A percentile compares a stretch with the other conserved stretches of the same genome.
phyloP scores from a whole-genome alignment of 1,284 basidiomycete species.

The Retiboletus fuscus region DNA sequence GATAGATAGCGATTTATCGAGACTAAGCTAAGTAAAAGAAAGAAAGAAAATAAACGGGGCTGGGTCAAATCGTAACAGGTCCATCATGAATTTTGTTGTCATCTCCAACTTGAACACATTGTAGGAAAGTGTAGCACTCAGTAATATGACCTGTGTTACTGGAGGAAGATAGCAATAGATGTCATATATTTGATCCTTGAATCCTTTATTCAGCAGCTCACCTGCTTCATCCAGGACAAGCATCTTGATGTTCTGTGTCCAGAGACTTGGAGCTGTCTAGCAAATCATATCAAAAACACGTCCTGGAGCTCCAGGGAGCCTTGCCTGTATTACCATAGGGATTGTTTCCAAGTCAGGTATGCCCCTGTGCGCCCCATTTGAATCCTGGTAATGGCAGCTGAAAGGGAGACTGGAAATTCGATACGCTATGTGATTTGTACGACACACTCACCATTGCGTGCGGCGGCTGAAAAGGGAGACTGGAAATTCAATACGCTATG shows the following conservation, averaged over 20 bases:
- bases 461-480: no score
- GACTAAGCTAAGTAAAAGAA: no score
- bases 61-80: no score
- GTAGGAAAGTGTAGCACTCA: slow-evolving; percentile 96
- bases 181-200: slow-evolving; percentile 98
- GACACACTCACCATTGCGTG: no score
- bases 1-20: no score
- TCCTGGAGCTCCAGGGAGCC: slow-evolving; percentile 92
- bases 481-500: no score
- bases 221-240: slow-evolving; percentile 98
- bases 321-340: no score
- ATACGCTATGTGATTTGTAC: no score
- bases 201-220: slow-evolving; percentile 97
- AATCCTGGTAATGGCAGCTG: slow-evolving; percentile 98
- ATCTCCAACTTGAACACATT: slow-evolving; percentile 99
- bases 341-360: no score
- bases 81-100: slow-evolving; percentile 99
- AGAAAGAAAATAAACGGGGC: no score
- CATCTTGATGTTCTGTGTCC: slow-evolving; percentile 99
- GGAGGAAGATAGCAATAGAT: slow-evolving; percentile 98
- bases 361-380: slow-evolving; percentile 68
- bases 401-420: slow-evolving; percentile 99
- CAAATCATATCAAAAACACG: slow-evolving; percentile 99
- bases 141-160: slow-evolving; percentile 96
- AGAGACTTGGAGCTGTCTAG: slow-evolving; percentile 88